These are phyloP conservation scores for Acorus gramineus DNA, from an alignment of 106 monocot genomes.

Conservation along the genomic window DNA sequence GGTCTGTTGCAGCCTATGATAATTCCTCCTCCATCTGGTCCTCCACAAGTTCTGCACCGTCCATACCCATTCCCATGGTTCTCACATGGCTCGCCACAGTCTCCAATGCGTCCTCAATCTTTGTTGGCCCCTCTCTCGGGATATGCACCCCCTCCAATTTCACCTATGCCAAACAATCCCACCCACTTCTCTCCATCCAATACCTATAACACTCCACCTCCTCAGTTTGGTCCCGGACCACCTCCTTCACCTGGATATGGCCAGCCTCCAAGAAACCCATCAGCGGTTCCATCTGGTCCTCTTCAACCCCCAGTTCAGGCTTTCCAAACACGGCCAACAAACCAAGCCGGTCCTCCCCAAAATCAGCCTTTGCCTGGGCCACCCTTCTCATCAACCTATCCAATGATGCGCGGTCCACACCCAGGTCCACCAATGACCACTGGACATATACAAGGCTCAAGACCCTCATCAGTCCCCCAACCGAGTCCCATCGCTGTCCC, in stretches of 20 bases:
- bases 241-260: slow-evolving; percentile 1
- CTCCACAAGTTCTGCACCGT: slow-evolving; percentile 18
- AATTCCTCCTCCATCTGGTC: slow-evolving; percentile 17
- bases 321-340: slow-evolving; percentile 19
- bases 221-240: too few relatives aligned
- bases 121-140: slow-evolving; percentile 12
- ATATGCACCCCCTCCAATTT: slow-evolving; percentile 3
- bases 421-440: slow-evolving; percentile 1
- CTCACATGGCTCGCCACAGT: slow-evolving; percentile 10
- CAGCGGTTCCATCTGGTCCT: slow-evolving; percentile 17
- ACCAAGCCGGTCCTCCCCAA: slow-evolving; percentile 7
- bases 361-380: slow-evolving; percentile 14
- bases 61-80: slow-evolving; percentile 32
- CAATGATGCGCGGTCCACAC: slow-evolving; percentile 18
- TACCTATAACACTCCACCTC: neutral
- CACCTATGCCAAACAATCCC: slow-evolving; percentile 19
- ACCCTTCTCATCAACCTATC: slow-evolving; percentile 10
- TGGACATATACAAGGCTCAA: neutral
- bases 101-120: slow-evolving; percentile 16
- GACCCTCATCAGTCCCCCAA: slow-evolving; percentile 1
- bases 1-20: slow-evolving; percentile 13
- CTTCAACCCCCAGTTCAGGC: slow-evolving; percentile 18
- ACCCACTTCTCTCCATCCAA: slow-evolving; percentile 11
- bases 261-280: slow-evolving; percentile 18
- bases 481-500: neutral